Percentiles rank a stretch among this genome's conserved stretches.
Conservation (phyloP, 306 rosid species). For the Acacia acuminata region DNA sequence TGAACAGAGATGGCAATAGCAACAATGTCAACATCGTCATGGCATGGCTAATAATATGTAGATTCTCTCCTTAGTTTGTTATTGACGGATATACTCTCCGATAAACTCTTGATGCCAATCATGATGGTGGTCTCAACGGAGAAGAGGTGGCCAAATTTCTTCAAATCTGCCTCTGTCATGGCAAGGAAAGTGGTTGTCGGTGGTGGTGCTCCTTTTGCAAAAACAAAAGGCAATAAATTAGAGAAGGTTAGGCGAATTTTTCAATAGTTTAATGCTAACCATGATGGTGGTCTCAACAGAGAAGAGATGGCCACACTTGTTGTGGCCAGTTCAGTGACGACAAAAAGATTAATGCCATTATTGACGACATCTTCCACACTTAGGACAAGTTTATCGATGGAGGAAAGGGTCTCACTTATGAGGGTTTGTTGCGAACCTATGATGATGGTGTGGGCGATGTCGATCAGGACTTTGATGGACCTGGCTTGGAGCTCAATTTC, state of each 20-base stretch:
- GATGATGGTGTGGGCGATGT: constrained; percentile 99
- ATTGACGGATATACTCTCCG: no score
- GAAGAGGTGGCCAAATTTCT: no score
- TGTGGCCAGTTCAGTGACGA: no score
- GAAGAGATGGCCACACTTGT: constrained; percentile 96
- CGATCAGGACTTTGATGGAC: constrained; percentile 96
- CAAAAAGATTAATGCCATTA: constrained; percentile 95
- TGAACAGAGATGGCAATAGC: no score
- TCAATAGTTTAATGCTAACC: constrained; percentile 74
- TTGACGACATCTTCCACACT: constrained; percentile 90
- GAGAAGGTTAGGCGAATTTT: constrained; percentile 95
- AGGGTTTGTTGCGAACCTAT: constrained; percentile 87
- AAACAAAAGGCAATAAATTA: constrained; percentile 90
- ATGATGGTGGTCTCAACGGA: no score
- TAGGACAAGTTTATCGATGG: constrained; percentile 85
- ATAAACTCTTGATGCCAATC: no score
- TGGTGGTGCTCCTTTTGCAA: no score
- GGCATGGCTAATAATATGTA: no score
- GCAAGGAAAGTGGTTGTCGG: no score
- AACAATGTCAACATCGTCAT: no score
- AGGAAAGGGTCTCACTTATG: constrained; percentile 85
- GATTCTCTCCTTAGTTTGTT: no score
- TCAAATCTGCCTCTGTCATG: no score
- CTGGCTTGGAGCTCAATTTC: constrained; percentile 63
- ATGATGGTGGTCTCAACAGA: constrained; percentile 83